Evolutionary conservation across 2,329 filamentous ascomycete species (phyloP).

Genomic region (Periconia sp.): DNA sequence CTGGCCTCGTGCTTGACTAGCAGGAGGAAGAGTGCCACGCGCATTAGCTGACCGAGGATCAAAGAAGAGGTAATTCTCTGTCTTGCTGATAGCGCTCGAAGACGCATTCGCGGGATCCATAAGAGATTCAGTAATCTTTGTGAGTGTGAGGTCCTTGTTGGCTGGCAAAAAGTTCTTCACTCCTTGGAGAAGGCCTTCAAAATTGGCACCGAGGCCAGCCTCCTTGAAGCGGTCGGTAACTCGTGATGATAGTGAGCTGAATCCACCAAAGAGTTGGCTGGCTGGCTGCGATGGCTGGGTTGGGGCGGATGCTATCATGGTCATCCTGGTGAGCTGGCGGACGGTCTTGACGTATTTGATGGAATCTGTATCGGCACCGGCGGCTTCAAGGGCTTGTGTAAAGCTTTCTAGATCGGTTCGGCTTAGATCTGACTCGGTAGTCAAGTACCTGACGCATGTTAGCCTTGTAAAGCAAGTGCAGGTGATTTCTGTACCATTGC

Average conservation of each 20-base stretch:
- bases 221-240: conserved; percentile 95
- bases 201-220: conserved; percentile 82
- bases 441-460: conserved; percentile 59
- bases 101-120: conserved; percentile 95
- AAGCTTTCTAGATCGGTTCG: conserved; percentile 84
- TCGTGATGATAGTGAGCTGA: conserved; percentile 88
- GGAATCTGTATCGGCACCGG: conserved; percentile 77
- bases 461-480: neutral
- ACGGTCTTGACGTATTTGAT: conserved; percentile 82
- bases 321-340: conserved; percentile 95
- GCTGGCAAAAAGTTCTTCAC: conserved; percentile 98
- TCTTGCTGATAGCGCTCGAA: conserved; percentile 92
- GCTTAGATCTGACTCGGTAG: conserved; percentile 86
- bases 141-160: conserved; percentile 93
- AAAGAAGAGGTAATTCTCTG: conserved; percentile 96
- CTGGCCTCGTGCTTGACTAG: conserved; percentile 61
- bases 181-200: conserved; percentile 91
- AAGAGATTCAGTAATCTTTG: conserved; percentile 96
- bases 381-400: conserved; percentile 78
- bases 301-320: conserved; percentile 89
- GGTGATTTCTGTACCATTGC: conserved; percentile 75
- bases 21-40: conserved; percentile 86
- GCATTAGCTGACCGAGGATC: conserved; percentile 94
- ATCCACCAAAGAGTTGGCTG: conserved; percentile 87
- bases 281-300: conserved; percentile 68